A percentile compares a stretch with the other conserved stretches of the same genome.
These are phyloP conservation scores for Cnidoscolus chayamansa DNA, from an alignment of 441 rosid species.

Conservation along the genomic window DNA sequence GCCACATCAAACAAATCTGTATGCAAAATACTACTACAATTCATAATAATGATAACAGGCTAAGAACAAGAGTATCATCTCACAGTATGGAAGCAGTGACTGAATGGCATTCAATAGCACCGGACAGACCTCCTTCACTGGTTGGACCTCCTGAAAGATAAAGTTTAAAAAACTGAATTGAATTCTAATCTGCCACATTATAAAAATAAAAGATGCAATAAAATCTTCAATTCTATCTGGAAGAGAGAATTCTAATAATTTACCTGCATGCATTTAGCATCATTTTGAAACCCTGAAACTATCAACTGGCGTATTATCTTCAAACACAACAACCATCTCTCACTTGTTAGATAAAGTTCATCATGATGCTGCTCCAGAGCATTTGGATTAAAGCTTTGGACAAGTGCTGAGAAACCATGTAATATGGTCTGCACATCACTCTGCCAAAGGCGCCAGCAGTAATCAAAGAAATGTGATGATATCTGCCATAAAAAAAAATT, in stretches of 20 bases:
- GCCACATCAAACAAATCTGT: not conserved
- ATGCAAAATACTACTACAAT: not conserved
- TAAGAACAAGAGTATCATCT: slow-evolving; percentile 31
- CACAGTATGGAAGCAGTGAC: slow-evolving; percentile 88
- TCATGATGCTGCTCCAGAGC: slow-evolving; percentile 58
- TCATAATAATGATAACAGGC: not conserved
- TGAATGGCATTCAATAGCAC: slow-evolving; percentile 72
- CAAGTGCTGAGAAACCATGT: slow-evolving; percentile 62
- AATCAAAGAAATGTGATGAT: slow-evolving; percentile 81
- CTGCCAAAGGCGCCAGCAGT: slow-evolving; percentile 97
- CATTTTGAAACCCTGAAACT: slow-evolving; percentile 86
- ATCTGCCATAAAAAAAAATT: slow-evolving; percentile 55
- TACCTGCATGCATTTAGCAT: slow-evolving; percentile 83
- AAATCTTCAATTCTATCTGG: slow-evolving; percentile 15
- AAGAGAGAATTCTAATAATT: slow-evolving; percentile 5
- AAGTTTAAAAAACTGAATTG: slow-evolving; percentile 1
- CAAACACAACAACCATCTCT: slow-evolving; percentile 93
- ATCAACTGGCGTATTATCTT: slow-evolving; percentile 82
- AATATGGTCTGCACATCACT: slow-evolving; percentile 87
- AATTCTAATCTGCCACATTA: not conserved
- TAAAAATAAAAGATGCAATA: slow-evolving; percentile 13
- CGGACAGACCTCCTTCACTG: slow-evolving; percentile 93
- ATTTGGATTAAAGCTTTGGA: slow-evolving; percentile 51
- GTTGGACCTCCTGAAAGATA: slow-evolving; percentile 66
- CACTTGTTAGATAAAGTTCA: slow-evolving; percentile 80